Evolutionary conservation across 371 early-diverging fungal genomes (phyloP), one percentile per base, ranked within the genome.

Genomic region (Mucor indicus): DNA sequence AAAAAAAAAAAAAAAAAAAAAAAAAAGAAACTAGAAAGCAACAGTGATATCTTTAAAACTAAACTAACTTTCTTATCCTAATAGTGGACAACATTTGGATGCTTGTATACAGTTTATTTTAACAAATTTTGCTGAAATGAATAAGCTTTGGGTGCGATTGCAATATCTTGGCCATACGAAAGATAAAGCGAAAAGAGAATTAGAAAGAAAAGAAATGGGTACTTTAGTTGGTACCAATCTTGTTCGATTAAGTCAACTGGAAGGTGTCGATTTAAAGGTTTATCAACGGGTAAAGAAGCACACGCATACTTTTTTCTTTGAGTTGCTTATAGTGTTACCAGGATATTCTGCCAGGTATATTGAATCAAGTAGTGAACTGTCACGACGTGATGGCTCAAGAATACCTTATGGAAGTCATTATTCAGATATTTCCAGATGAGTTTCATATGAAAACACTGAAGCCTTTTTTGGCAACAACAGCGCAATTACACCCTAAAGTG

Each of bases 101-200:
- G 97, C 96, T 67, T 89, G 94, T 3, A 93, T 96, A 48, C 82
- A 89, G 27, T 98, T 98, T 60, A 90, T 92, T 48, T 73, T 98
- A 33, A 91, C 89, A 32, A 97, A 98, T 64, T 96, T 97, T 67
- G 90, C 91, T 31, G 97, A 98, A 72, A 98, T 96, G 96, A 97
- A 97, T 74, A 98, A 96, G 72, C 81, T 98, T 6, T 98, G 98
- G 98, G 97, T 98, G 12, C 87, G 98, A 0, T 68, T 96, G 48
- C 98, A 98, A 69, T 91, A 94, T 70, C 93, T 93, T 60, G 98
- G 98, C 5, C 87, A 91, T 58, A 87, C 89, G 22, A 78, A 91
- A 11, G 98, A 98, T 61, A 82, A 91, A 11, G 94, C 90, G 62
- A 90, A 88, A 67, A 75, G 97, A 29, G 96, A 96, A 66, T 81